Conservation (phyloP, 106 monocot genomes). For the Vanilla planifolia region DNA sequence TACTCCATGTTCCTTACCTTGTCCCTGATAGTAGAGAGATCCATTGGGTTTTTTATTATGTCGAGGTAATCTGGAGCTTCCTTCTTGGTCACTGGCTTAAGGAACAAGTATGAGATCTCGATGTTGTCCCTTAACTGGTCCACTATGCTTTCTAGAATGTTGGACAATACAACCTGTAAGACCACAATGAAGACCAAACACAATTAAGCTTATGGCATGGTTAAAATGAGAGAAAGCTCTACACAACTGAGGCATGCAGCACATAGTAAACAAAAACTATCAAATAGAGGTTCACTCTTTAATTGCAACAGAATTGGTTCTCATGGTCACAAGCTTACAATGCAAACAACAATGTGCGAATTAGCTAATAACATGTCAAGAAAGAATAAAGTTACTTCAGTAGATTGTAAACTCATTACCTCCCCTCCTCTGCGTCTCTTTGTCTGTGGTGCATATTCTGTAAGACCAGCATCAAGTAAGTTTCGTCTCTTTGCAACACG, state of each 20-base stretch:
- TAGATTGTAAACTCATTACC: conserved; percentile 27
- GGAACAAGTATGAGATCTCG: conserved; percentile 59
- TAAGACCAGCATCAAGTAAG: conserved; percentile 30
- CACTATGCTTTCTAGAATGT: conserved; percentile 70
- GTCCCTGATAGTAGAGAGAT: conserved; percentile 83
- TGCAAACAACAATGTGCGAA: no score
- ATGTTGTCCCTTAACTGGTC: conserved; percentile 38
- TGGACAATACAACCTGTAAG: conserved; percentile 67
- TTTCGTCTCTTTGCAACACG: conserved; percentile 60
- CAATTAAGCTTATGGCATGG: no score
- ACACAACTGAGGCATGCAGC: no score
- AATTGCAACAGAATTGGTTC: no score
- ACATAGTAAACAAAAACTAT: no score
- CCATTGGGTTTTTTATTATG: conserved; percentile 64
- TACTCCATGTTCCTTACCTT: conserved; percentile 90
- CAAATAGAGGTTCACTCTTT: no score
- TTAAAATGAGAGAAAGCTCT: no score
- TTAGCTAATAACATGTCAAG: no score
- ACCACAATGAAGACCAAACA: conserved; percentile 4
- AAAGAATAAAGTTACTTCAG: no score
- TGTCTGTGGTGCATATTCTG: conserved; percentile 49
- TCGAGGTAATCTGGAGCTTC: conserved; percentile 91
- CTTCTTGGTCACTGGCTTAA: conserved; percentile 90
- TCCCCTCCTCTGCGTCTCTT: conserved; percentile 90
- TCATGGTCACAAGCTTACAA: no score